These are phyloP conservation scores for Mycena venus DNA, from an alignment of 768 basidiomycete species.

Conservation along the genomic window DNA sequence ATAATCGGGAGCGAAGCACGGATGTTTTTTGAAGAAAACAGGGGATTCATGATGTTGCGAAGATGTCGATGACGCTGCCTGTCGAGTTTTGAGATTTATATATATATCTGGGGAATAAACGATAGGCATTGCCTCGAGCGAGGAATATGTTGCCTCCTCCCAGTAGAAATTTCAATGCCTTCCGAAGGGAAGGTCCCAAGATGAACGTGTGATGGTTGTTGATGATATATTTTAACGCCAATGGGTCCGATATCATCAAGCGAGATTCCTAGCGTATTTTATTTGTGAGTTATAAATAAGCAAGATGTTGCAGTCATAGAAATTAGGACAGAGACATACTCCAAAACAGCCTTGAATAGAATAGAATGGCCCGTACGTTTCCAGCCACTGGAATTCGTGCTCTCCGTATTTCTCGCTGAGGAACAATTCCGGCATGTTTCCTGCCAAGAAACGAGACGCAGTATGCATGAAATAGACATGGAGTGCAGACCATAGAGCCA, in stretches of 20 bases:
- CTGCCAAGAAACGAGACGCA: too few species aligned
- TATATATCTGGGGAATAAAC: neutral
- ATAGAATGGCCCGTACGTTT: constrained; percentile 4
- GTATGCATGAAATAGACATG: too few species aligned
- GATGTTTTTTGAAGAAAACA: neutral
- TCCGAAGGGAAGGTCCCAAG: neutral
- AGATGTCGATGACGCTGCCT: constrained; percentile 1
- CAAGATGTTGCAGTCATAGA: neutral
- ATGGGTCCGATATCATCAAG: constrained; percentile 6
- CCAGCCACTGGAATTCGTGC: constrained; percentile 10
- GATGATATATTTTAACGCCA: neutral
- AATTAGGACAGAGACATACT: neutral
- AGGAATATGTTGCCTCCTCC: neutral
- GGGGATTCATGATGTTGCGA: neutral
- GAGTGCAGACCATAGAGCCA: too few species aligned
- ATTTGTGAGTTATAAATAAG: too few species aligned
- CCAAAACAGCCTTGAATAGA: neutral
- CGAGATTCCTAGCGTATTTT: constrained; percentile 3
- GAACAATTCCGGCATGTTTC: constrained; percentile 1
- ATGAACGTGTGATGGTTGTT: neutral
- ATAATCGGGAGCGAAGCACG: neutral
- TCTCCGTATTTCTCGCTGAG: constrained; percentile 14
- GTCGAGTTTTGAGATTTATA: neutral
- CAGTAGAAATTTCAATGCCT: neutral
- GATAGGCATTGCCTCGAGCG: neutral